Evolutionary conservation across 2,329 filamentous ascomycete genomes (phyloP).

Genomic region (Diaporthe sp.): DNA sequence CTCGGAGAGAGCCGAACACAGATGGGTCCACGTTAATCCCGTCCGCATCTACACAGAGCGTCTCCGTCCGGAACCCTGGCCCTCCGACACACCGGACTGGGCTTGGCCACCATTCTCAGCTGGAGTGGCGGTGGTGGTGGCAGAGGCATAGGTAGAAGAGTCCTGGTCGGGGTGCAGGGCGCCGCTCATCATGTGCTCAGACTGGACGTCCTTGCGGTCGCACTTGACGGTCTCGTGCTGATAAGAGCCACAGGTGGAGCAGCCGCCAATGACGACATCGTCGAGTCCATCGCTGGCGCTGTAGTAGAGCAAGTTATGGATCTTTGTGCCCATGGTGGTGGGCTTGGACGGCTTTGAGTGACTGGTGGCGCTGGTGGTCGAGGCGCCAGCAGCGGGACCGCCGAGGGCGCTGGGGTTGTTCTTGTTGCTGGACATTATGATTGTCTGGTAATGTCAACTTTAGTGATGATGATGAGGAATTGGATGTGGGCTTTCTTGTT

Average conservation of each 20-base stretch:
- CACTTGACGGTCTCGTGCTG: constrained; percentile 14
- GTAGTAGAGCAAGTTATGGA: not conserved
- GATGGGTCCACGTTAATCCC: not conserved
- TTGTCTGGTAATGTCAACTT: too few relatives aligned
- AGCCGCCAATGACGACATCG: not conserved
- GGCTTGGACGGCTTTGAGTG: not conserved
- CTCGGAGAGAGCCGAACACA: not conserved
- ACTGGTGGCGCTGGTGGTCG: not conserved
- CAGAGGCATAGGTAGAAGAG: not conserved
- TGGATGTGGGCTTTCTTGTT: not conserved
- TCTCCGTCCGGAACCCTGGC: not conserved
- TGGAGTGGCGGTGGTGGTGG: too few relatives aligned
- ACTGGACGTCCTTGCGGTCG: not conserved
- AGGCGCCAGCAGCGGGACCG: not conserved
- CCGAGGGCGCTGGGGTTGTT: not conserved
- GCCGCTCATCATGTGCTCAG: constrained; percentile 6
- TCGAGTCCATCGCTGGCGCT: not conserved
- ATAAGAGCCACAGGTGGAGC: constrained; percentile 5
- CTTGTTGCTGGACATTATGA: not conserved
- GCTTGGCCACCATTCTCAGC: not conserved
- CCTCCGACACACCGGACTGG: too few relatives aligned
- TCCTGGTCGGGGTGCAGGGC: not conserved
- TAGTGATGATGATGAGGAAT: not conserved
- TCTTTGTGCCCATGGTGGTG: not conserved
- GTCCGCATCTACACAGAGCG: not conserved